Evolutionary conservation across 768 basidiomycete genomes (phyloP), one percentile per base, ranked within the genome.

Genomic region (Podaxis rugospora): DNA sequence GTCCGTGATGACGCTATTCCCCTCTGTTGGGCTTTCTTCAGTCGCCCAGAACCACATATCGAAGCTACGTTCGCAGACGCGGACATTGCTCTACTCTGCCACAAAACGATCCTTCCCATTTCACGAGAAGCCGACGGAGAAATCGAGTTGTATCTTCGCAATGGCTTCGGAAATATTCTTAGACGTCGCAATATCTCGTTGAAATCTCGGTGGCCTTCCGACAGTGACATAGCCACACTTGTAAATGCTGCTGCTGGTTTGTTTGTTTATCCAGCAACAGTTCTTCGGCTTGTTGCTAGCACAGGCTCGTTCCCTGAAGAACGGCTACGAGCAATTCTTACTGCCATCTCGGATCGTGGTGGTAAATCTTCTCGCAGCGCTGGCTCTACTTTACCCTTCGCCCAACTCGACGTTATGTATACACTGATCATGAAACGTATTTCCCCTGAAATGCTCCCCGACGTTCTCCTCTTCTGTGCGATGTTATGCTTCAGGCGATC

Each of bases 241-340:
- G 68, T 73, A 4, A 27, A 62, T 5, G 65, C 64, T 51, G 63
- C 72, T 0, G 58, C 62, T 0, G 67, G 71, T 0, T 58, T 70
- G 9, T 73, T 73, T 50, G 68, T 73, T 5, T 72, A 70, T 52
- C 68, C 71, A 0, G 37, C 67, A 16, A 69, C 72, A 1, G 68
- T 69, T 3, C 53, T 68, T 51, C 67, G 68, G 52, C 70, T 70
- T 44, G 63, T 71, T 11, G 69, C 53, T 62, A 7, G 23, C 7
- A 11, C n/a, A 16, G 13, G 14, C 18, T 42, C 18, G 9, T n/a
- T 47, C 18, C 18, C 46, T 1, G 14, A 42, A 1, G 18, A 47
- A 10, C 46, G n/a, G 9, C 46, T 47, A n/a, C 46, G 18, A 7
- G 46, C 16, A 47, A 23, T 47, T 21, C n/a, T 47, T n/a, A 9